A percentile compares a stretch with the other conserved stretches of the same genome.
phyloP scores from a whole-genome alignment of 129 eudicot genomes.

The Solidago caesia region DNA sequence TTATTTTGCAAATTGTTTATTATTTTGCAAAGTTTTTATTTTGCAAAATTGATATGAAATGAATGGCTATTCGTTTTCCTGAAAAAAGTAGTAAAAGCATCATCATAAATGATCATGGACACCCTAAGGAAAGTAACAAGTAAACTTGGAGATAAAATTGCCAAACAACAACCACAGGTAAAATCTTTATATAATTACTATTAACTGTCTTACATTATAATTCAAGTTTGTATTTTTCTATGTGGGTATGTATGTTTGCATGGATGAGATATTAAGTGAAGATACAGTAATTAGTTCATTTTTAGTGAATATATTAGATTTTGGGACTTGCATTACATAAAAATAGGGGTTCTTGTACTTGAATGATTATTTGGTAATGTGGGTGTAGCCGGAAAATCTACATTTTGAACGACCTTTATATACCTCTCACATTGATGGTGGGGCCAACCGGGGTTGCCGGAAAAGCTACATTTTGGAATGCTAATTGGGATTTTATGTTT shows the following conservation, averaged over 20 bases:
- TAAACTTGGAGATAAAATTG: conserved; percentile 91
- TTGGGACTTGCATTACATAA: not conserved
- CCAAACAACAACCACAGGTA: conserved; percentile 67
- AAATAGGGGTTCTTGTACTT: conserved; percentile 11
- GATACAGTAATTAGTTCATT: conserved; percentile 1
- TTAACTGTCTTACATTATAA: not conserved
- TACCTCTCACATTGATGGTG: too few species aligned
- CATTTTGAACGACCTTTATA: too few species aligned
- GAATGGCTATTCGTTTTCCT: not conserved
- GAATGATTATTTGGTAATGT: not conserved
- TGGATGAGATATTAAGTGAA: not conserved
- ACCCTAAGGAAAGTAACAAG: conserved; percentile 90
- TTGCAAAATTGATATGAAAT: not conserved
- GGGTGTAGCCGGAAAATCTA: too few species aligned
- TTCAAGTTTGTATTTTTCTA: conserved; percentile 2
- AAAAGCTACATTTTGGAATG: too few species aligned
- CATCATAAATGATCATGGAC: conserved; percentile 50
- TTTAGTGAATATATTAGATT: not conserved
- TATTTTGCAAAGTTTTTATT: too few species aligned
- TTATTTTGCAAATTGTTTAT: too few species aligned
- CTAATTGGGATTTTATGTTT: too few species aligned
- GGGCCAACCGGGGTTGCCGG: too few species aligned
- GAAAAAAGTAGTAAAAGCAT: not conserved
- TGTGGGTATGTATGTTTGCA: too few species aligned
- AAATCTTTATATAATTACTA: not conserved